Evolutionary conservation across 306 rosid species (phyloP).

Genomic region (Rubus parviflorus): DNA sequence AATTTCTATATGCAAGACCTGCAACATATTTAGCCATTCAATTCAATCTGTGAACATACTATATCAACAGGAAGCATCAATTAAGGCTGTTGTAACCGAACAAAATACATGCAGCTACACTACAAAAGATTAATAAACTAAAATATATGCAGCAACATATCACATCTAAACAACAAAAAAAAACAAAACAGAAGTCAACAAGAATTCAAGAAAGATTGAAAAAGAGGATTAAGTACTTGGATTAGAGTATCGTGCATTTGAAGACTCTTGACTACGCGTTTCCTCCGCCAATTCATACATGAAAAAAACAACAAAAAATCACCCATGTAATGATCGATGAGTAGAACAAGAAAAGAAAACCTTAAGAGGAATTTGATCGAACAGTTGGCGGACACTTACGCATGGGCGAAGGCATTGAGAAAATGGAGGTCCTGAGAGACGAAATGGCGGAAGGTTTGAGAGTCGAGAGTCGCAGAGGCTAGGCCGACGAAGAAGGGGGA

Average conservation of each 20-base stretch:
- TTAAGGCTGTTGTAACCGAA: too few species aligned
- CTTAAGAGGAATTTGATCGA: neutral
- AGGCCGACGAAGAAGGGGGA: slow-evolving; percentile 23
- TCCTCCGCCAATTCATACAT: slow-evolving; percentile 35
- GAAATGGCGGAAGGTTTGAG: slow-evolving; percentile 11
- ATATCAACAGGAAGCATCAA: too few species aligned
- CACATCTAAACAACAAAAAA: neutral
- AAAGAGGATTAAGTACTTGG: slow-evolving; percentile 5
- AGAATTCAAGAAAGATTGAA: neutral
- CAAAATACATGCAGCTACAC: too few species aligned
- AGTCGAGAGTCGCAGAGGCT: slow-evolving; percentile 22
- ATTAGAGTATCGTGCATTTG: slow-evolving; percentile 13
- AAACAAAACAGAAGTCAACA: neutral
- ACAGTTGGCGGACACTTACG: neutral
- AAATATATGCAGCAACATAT: too few species aligned
- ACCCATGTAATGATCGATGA: neutral
- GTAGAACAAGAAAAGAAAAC: too few species aligned
- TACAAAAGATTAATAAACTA: too few species aligned
- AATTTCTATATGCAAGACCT: too few species aligned
- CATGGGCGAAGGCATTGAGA: slow-evolving; percentile 17
- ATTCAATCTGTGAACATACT: too few species aligned
- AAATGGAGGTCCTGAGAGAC: slow-evolving; percentile 21
- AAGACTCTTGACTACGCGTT: slow-evolving; percentile 20
- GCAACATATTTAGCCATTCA: too few species aligned
- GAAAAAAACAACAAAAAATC: neutral